phyloP scores from a whole-genome alignment of 148 eudicot genomes.

The Rhododendron ferrugineum region DNA sequence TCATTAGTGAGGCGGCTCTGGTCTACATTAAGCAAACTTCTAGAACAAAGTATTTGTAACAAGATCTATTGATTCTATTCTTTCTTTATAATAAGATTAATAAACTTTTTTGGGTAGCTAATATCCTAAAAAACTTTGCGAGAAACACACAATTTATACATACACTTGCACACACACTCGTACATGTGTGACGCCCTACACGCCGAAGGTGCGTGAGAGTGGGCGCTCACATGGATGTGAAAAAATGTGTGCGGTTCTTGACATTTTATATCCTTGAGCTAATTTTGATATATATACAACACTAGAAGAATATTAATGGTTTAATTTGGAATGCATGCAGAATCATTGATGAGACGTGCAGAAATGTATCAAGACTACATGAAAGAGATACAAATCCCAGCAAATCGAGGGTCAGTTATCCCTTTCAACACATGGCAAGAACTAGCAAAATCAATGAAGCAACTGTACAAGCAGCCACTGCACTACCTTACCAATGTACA shows the following conservation, averaged over 20 bases:
- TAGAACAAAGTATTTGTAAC: not conserved
- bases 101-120: too few species aligned
- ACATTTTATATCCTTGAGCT: not conserved
- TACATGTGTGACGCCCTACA: not conserved
- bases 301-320: not conserved
- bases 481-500: constrained; percentile 6
- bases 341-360: not conserved
- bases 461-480: constrained; percentile 2
- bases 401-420: not conserved
- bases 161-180: not conserved
- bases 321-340: not conserved
- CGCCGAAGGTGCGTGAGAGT: not conserved
- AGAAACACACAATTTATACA: not conserved
- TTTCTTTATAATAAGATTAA: too few species aligned
- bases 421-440: constrained; percentile 6
- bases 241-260: not conserved
- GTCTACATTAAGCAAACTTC: too few species aligned
- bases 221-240: too few species aligned
- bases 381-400: not conserved
- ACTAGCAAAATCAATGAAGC: not conserved
- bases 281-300: not conserved
- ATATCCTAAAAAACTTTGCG: too few species aligned
- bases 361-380: constrained; percentile 7
- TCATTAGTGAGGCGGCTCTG: too few species aligned
- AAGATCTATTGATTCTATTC: not conserved